A percentile compares a stretch with the other conserved stretches of the same genome.
These are phyloP conservation scores for Corymbia citriodora DNA, from an alignment of 441 rosid genomes.

Conservation along the genomic window DNA sequence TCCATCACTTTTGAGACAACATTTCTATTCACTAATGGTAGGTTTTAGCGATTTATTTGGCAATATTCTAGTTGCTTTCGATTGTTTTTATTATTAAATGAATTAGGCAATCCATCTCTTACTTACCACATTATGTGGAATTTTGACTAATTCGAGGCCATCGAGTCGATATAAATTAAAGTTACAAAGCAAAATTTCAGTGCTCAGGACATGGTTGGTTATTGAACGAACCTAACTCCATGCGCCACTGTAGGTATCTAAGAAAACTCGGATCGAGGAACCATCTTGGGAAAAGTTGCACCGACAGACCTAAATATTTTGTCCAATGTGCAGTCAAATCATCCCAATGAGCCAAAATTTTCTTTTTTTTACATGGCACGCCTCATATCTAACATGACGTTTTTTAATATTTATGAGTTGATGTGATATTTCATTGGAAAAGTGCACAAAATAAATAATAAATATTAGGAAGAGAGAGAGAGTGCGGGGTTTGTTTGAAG, in stretches of 20 bases:
- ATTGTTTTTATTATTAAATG: not conserved
- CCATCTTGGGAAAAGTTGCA: not conserved
- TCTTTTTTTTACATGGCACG: not conserved
- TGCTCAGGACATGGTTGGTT: not conserved
- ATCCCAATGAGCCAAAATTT: not conserved
- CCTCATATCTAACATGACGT: not conserved
- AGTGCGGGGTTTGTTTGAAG: not conserved
- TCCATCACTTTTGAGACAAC: no score
- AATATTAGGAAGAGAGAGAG: not conserved
- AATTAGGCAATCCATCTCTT: not conserved
- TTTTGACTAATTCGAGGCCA: not conserved
- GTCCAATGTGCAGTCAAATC: not conserved
- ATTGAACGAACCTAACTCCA: not conserved
- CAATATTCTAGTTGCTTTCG: not conserved
- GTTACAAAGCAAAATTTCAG: not conserved
- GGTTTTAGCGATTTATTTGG: not conserved
- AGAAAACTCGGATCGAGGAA: not conserved
- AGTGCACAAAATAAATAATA: not conserved
- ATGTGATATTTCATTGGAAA: not conserved
- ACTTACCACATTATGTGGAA: not conserved
- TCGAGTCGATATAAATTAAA: not conserved
- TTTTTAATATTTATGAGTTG: not conserved
- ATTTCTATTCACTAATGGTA: not conserved
- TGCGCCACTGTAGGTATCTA: not conserved
- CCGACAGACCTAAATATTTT: not conserved